These are phyloP conservation scores for Aspergillus incahuasiensis DNA, from an alignment of 495 filamentous ascomycete species.

Conservation along the genomic window DNA sequence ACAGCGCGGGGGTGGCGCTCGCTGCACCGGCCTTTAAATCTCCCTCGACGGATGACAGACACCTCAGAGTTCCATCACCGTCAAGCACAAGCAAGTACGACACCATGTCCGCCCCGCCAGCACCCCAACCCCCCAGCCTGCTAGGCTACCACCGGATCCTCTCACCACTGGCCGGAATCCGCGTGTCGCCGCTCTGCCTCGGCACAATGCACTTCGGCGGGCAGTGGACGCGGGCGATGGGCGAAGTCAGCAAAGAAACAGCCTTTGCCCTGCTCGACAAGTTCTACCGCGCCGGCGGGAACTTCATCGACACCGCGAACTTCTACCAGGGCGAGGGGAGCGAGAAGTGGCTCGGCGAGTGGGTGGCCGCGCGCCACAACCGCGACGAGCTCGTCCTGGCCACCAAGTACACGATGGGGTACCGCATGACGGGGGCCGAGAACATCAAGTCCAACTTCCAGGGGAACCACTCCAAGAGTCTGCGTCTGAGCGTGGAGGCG, in stretches of 20 bases:
- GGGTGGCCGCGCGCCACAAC: slow-evolving; percentile 50
- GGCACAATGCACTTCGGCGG: slow-evolving; percentile 56
- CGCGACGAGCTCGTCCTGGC: slow-evolving; percentile 57
- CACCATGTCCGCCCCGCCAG: slow-evolving; percentile 9
- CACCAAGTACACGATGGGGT: slow-evolving; percentile 10
- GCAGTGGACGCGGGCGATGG: slow-evolving; percentile 27
- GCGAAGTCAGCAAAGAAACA: slow-evolving; percentile 18
- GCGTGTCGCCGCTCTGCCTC: slow-evolving; percentile 51
- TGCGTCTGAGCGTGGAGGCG: slow-evolving; percentile 50
- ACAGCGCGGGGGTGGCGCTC: no score
- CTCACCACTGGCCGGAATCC: slow-evolving; percentile 47
- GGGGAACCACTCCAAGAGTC: slow-evolving; percentile 49
- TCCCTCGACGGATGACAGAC: no score
- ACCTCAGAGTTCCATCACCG: no score
- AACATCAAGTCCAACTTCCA: slow-evolving; percentile 34
- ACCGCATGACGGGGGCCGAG: background rate
- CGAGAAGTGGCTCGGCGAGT: slow-evolving; percentile 56
- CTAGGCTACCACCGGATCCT: slow-evolving; percentile 54
- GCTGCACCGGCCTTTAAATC: no score
- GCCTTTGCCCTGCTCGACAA: slow-evolving; percentile 43
- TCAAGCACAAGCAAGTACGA: no score
- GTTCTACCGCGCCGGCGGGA: slow-evolving; percentile 38
- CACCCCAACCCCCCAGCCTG: slow-evolving; percentile 39
- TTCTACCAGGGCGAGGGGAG: slow-evolving; percentile 50
- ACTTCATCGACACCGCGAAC: slow-evolving; percentile 42